Evolutionary conservation across 108 stramenopile genomes (phyloP).

Genomic region (Cyclotella sp.): DNA sequence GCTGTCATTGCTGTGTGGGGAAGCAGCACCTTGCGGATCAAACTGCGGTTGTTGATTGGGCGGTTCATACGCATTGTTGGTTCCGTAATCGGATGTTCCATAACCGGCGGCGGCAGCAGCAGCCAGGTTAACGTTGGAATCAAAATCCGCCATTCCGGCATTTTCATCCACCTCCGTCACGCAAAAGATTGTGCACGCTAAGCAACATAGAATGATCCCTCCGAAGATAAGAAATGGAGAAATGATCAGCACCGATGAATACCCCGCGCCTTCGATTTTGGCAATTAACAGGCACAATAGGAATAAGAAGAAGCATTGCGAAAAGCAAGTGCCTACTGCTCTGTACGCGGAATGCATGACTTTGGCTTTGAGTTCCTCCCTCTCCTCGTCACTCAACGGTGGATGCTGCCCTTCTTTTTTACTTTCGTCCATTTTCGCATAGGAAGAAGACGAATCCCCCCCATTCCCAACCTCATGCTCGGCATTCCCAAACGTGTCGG

Average conservation of each 20-base stretch:
- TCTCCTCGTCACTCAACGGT: constrained; percentile 77
- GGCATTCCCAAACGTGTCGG: constrained; percentile 59
- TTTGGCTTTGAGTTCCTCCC: constrained; percentile 77
- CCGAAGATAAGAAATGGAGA: constrained; percentile 80
- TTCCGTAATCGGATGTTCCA: constrained; percentile 14
- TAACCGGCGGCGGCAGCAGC: constrained; percentile 42
- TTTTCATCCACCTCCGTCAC: constrained; percentile 65
- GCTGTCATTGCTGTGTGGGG: neutral
- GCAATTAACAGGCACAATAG: constrained; percentile 70
- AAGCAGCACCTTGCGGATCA: neutral
- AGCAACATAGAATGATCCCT: constrained; percentile 77
- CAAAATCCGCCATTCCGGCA: constrained; percentile 53
- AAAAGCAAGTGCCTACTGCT: constrained; percentile 75
- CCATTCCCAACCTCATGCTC: constrained; percentile 2
- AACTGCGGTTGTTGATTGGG: constrained; percentile 22
- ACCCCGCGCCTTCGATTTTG: constrained; percentile 82
- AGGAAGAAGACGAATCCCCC: constrained; percentile 10
- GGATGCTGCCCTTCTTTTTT: constrained; percentile 28
- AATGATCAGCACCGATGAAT: constrained; percentile 83
- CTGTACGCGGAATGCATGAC: constrained; percentile 68
- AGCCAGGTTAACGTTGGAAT: constrained; percentile 43
- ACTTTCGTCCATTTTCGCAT: constrained; percentile 36
- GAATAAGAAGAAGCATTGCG: constrained; percentile 76
- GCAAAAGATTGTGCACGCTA: constrained; percentile 87
- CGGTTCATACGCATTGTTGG: constrained; percentile 16